Percentiles rank a stretch among this genome's conserved stretches.
phyloP scores from a whole-genome alignment of 768 basidiomycete species.

The Serendipita sp. region DNA sequence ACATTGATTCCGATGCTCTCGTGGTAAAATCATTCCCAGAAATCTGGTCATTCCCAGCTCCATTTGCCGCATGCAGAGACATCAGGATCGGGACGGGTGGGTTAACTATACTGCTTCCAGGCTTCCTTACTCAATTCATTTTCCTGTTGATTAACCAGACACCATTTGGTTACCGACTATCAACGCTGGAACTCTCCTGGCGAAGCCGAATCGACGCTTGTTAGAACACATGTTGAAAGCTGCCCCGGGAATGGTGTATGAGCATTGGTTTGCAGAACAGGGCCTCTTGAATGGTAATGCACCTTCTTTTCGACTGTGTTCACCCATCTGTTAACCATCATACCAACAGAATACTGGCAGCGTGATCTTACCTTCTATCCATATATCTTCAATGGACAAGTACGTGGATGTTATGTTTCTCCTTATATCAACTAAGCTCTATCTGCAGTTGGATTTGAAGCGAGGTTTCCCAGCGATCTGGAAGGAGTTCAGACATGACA shows the following conservation, averaged over 20 bases:
- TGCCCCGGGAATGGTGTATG: slow-evolving; percentile 4
- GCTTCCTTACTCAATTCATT: not conserved
- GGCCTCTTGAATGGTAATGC: not conserved
- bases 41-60: slow-evolving; percentile 5
- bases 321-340: not conserved
- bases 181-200: slow-evolving; percentile 6
- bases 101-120: too few species aligned
- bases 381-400: slow-evolving; percentile 8
- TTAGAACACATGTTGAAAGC: slow-evolving; percentile 5
- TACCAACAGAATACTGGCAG: slow-evolving; percentile 6
- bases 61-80: slow-evolving; percentile 5
- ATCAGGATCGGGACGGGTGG: slow-evolving; percentile 2
- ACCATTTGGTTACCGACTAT: slow-evolving; percentile 5
- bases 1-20: slow-evolving; percentile 7
- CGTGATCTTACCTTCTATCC: slow-evolving; percentile 6
- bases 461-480: slow-evolving; percentile 6
- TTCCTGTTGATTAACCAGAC: not conserved
- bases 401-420: not conserved
- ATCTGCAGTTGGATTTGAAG: slow-evolving; percentile 6
- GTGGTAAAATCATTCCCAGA: slow-evolving; percentile 6
- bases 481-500: slow-evolving; percentile 4
- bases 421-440: not conserved
- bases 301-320: too few species aligned
- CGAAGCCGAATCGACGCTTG: slow-evolving; percentile 5
- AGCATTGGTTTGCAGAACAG: slow-evolving; percentile 5